Base-by-base conservation (phyloP, 2,329 filamentous ascomycete genomes). In the Pyricularia pennisetigena region DNA sequence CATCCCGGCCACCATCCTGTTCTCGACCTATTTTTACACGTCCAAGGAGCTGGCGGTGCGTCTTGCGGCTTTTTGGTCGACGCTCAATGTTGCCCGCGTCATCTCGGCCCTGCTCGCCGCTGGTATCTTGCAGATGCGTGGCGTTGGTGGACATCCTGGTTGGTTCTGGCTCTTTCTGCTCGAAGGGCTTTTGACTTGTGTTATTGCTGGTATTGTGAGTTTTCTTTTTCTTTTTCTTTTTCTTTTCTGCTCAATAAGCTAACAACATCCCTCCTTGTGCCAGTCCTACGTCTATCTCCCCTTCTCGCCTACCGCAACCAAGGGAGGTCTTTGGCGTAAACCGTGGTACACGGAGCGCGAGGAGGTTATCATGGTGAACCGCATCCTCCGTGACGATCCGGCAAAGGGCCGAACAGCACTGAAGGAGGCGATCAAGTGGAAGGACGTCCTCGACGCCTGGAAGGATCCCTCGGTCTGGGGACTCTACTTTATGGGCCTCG, bases 351-450 rank as follows among this genome's bases (percentile, higher is more conserved):
- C 79, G 2, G 88, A 90, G 73, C 81, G 81, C 1, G 87, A 92
- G 73, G 89, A 91, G 72, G 84, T 86, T 68, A 90, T 91, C 73
- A 87, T 91, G 83, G 83, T 89, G 23, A 91, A 90, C 73, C 79
- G 82, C 7, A 80, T 85, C 12, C 76, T 85, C 14, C 80, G 83
- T 41, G 83, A 85, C 65, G 83, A 85, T 71, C 83, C 83, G 0
- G 82, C 82, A 49, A 86, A 85, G 74, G 83, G 80, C 16, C 76
- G 83, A 14, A 84, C 82, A 0, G 76, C 77, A 16, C 73, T 84
- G 67, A 77, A 80, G 68, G 79, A 84, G 69, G 77, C 79, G 8
- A 76, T 77, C 2, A 82, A 78, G 0, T 75, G 77, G 69, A 72
- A 75, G 57, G 81, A 84, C 68, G 74, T 85, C 72, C 78, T 79